A percentile compares a stretch with the other conserved stretches of the same genome.
Evolutionary conservation across 305 asterid genomes (phyloP).

Genomic region (Rubia tinctorum): DNA sequence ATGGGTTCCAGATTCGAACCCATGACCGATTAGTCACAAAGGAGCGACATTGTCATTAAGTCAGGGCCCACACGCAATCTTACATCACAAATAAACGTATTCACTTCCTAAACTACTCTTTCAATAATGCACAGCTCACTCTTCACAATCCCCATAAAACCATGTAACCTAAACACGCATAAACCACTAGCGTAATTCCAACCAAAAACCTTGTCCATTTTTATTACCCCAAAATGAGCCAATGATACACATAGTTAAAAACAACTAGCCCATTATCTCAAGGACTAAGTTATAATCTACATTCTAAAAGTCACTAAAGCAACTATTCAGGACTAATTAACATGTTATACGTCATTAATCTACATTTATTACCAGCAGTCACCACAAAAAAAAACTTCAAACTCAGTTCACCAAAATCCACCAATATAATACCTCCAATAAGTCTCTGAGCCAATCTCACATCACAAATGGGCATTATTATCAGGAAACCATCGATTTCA

Average conservation of each 20-base stretch:
- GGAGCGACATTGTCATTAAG: neutral
- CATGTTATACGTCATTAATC: too few relatives aligned
- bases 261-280: neutral
- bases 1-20: too few relatives aligned
- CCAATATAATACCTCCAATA: too few relatives aligned
- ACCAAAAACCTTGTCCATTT: neutral
- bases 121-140: neutral
- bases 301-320: neutral
- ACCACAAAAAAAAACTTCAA: too few relatives aligned
- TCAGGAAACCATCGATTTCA: too few relatives aligned
- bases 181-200: neutral
- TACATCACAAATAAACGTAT: neutral
- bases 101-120: neutral
- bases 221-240: neutral
- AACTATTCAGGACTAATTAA: too few relatives aligned
- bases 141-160: conserved; percentile 6
- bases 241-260: neutral
- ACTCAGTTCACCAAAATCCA: too few relatives aligned
- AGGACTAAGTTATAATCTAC: neutral
- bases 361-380: too few relatives aligned
- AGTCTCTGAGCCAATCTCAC: too few relatives aligned
- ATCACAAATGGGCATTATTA: too few relatives aligned
- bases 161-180: neutral
- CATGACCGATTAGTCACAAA: too few relatives aligned
- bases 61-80: neutral